A percentile compares a stretch with the other conserved stretches of the same genome.
Conservation (phyloP, 768 basidiomycete genomes). For the Rhodotorula sphaerocarpa region DNA sequence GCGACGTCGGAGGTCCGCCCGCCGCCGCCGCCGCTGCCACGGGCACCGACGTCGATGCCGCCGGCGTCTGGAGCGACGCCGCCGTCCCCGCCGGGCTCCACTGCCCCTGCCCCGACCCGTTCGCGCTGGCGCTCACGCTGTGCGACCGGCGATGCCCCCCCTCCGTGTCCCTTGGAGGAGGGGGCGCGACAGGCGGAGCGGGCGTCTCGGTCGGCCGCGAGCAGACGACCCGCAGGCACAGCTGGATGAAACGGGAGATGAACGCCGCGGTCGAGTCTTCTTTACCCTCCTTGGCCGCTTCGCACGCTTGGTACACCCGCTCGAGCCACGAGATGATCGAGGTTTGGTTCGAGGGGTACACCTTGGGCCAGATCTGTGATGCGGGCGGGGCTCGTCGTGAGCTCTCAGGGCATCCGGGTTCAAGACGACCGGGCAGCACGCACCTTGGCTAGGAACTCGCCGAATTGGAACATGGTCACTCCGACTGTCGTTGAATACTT, state of each 20-base stretch:
- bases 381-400: background rate
- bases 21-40: too few species aligned
- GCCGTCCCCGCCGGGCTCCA: too few species aligned
- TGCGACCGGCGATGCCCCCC: too few species aligned
- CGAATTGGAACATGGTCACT: constrained; percentile 7
- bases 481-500: too few species aligned
- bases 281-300: constrained; percentile 8
- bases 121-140: too few species aligned
- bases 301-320: constrained; percentile 26
- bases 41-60: too few species aligned
- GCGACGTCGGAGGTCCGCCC: too few species aligned
- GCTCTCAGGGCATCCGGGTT: background rate
- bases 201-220: background rate
- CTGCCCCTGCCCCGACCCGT: too few species aligned
- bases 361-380: background rate
- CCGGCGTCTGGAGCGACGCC: too few species aligned
- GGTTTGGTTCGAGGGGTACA: constrained; percentile 9
- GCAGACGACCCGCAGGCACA: constrained; percentile 20
- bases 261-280: constrained; percentile 20
- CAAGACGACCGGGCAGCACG: background rate
- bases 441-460: constrained; percentile 18
- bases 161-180: too few species aligned
- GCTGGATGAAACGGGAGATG: constrained; percentile 31
- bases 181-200: too few species aligned
- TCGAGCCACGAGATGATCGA: constrained; percentile 8